phyloP scores from a whole-genome alignment of 148 eudicot species.

The Cornus florida region DNA sequence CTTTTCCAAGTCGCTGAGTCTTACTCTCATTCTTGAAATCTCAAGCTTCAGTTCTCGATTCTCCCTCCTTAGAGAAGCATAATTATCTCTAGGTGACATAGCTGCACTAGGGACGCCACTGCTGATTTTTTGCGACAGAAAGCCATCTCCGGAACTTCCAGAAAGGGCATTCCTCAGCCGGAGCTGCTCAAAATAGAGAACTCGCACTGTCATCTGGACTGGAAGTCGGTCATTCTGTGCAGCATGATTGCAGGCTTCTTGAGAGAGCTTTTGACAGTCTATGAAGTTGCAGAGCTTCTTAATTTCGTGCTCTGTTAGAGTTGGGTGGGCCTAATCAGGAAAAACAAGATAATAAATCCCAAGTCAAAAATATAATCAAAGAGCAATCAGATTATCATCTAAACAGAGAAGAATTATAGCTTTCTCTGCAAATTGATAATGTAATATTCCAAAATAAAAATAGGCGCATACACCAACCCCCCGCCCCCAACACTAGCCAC shows the following conservation, averaged over 20 bases:
- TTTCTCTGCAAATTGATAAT: not conserved
- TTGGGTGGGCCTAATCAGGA: slow-evolving; percentile 53
- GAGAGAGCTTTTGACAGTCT: slow-evolving; percentile 75
- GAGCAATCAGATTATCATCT: not conserved
- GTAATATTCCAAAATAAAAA: too few species aligned
- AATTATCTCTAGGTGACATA: slow-evolving; percentile 73
- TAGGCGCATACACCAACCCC: not conserved
- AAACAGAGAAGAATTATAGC: not conserved
- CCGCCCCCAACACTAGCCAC: not conserved
- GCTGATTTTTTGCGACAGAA: slow-evolving; percentile 57
- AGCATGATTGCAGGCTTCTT: slow-evolving; percentile 79
- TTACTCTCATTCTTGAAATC: slow-evolving; percentile 73
- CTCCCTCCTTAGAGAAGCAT: slow-evolving; percentile 73
- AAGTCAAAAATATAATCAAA: not conserved
- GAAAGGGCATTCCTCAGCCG: slow-evolving; percentile 51
- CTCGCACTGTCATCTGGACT: slow-evolving; percentile 60
- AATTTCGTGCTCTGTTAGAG: slow-evolving; percentile 43
- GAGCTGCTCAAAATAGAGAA: slow-evolving; percentile 68
- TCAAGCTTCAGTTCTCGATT: slow-evolving; percentile 76
- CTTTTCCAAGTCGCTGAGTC: slow-evolving; percentile 75
- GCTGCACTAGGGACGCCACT: slow-evolving; percentile 67
- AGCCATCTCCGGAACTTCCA: slow-evolving; percentile 47
- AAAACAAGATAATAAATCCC: slow-evolving; percentile 1
- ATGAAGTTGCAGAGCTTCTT: slow-evolving; percentile 58
- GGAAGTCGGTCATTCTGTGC: slow-evolving; percentile 79